Evolutionary conservation across 371 early-diverging fungal species (phyloP).

Genomic region (Polyrhizophydium stewartii): DNA sequence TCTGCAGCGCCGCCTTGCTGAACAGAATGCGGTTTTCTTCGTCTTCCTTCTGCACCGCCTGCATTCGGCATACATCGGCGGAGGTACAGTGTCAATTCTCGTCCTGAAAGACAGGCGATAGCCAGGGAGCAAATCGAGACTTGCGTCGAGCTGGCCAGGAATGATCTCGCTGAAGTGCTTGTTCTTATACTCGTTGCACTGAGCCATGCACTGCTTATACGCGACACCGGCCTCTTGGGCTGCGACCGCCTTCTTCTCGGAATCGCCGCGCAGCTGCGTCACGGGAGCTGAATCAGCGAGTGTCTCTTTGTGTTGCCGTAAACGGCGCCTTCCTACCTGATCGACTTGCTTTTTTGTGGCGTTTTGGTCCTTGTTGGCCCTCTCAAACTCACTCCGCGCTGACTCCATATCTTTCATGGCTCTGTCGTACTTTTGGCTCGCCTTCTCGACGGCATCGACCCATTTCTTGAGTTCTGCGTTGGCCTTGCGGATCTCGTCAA

Average conservation of each 20-base stretch:
- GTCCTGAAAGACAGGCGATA: not conserved
- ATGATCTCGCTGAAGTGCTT: constrained; percentile 22
- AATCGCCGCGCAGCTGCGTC: constrained; percentile 24
- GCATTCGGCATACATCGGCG: not conserved
- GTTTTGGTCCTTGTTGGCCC: constrained; percentile 26
- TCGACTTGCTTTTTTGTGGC: constrained; percentile 33
- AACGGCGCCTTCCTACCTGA: constrained; percentile 7
- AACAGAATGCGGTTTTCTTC: constrained; percentile 26
- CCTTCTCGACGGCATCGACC: constrained; percentile 28
- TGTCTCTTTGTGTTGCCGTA: no score
- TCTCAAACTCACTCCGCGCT: constrained; percentile 19
- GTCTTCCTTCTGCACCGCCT: constrained; percentile 33
- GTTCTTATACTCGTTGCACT: constrained; percentile 32
- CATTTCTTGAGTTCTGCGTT: constrained; percentile 25
- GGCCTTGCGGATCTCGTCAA: constrained; percentile 35
- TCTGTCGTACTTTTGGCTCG: constrained; percentile 28
- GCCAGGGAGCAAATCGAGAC: constrained; percentile 7
- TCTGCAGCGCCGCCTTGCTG: constrained; percentile 16
- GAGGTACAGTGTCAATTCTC: not conserved
- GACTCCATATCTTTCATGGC: constrained; percentile 32
- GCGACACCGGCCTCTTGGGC: constrained; percentile 25
- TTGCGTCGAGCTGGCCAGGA: constrained; percentile 27
- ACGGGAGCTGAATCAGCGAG: no score
- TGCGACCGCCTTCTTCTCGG: constrained; percentile 29
- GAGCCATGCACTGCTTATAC: constrained; percentile 33